Evolutionary conservation across 257 asterid species (phyloP), one percentile per base, ranked within the genome.

Genomic region (Scutellaria galericulata): DNA sequence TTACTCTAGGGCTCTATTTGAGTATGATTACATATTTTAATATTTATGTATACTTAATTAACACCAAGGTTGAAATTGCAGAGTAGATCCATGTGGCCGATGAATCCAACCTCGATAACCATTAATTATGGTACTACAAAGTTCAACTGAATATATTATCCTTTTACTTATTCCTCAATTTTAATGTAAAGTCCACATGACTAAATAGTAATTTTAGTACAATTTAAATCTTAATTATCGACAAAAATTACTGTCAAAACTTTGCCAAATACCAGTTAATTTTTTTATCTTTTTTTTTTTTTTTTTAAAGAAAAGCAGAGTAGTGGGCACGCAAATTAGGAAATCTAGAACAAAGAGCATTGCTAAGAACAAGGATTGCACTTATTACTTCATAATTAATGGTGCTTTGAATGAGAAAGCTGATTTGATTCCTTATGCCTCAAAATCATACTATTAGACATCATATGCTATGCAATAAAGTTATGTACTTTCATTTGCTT

Each of bases 351-450:
- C 9, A 59, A 61, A 75, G 87, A 64, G 84, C 74, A 80, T 73
- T 80, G 85, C 69, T 80, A 82, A 75, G 73, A 85, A 80, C 87
- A 78, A 82, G 82, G 77, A 22, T 13, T 22, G 56, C 83, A 79
- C 78, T 84, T 68, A 84, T 80, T 80, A 67, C 79, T 64, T 74
- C 68, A 78, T 85, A 75, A 80, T 80, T 75, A 80, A 77, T 82
- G 77, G 63, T 72, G 64, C 77, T 70, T 75, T 58, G 22, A 76
- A 79, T 74, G 69, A 72, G 62, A 84, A 81, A 85, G 87, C 83
- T 75, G 83, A 45, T 66, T 82, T 63, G 87, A 78, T 78, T 82
- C 89, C 84, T 59, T 68, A 66, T 73, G 83, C 86, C 78, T 74
- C 77, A 74, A 68, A 74, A 54, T 74, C 77, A 73, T 42, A n/a